Base-by-base conservation (phyloP, 2,329 filamentous ascomycete genomes). In the Pseudogymnoascus sp. region DNA sequence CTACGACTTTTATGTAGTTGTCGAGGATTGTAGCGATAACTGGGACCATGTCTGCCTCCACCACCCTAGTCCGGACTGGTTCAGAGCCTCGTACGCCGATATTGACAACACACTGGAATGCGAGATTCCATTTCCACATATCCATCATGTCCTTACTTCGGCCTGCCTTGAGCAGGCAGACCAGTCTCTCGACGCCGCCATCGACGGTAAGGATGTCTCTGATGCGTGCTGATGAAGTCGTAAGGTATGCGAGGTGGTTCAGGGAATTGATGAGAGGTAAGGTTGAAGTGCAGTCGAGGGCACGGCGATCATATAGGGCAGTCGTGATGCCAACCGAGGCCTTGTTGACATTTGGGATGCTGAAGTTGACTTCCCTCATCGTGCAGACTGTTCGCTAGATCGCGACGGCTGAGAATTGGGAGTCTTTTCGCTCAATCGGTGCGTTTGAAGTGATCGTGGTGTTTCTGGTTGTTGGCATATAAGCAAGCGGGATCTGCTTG, bases 61-160 rank as follows among this genome's bases (percentile, higher is more conserved):
- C 94, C 2, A 99, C 93, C 68, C 94, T 84, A 64, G 94, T 97
- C 69, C 94, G 86, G 65, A 99, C 94, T 69, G 85, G 87, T 78
- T 99, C 94, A 11, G 94, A 97, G 65, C 94, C 94, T 69, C 94
- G 86, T 65, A 99, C 93, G 63, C 94, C 94, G 73, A 99, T 97
- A 76, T 99, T 99, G 74, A 99, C 94, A 67, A 97, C 92, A 75
- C 94, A 99, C 77, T 97, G 94, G 76, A 99, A 99, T 62, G 94
- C 94, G 66, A 99, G 83, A 73, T 97, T 99, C 94, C 94, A 99
- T 78, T 97, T 97, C 94, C 94, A 99, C 90, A 96, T 96, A 75
- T 97, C 93, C 93, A 97, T 97, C 87, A 97, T 89, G 75, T 99
- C 93, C 77, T 92, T 95, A 78, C 91, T 97, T 73, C 94, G 84